These are phyloP conservation scores for Hordeum marinum DNA, from an alignment of 176 grass and related monocot species.

Conservation along the genomic window DNA sequence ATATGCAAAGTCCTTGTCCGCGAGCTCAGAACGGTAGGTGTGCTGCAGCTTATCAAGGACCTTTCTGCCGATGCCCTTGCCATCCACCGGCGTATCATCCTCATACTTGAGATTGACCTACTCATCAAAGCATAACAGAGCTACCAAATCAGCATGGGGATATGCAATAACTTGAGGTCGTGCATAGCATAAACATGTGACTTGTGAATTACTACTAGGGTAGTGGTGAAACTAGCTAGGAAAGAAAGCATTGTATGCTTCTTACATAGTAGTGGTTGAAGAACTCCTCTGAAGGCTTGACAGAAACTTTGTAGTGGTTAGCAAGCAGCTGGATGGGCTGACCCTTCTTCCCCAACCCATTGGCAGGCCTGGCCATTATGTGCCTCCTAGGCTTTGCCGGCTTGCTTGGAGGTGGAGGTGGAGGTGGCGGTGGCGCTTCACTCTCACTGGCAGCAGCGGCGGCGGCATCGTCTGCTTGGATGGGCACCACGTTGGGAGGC, in stretches of 20 bases:
- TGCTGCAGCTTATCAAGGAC: conserved; percentile 64
- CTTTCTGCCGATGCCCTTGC: conserved; percentile 56
- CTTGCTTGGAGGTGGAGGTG: background rate
- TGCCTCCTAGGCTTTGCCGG: conserved; percentile 38
- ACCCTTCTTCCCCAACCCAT: conserved; percentile 50
- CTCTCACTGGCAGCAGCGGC: background rate
- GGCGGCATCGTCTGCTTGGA: background rate
- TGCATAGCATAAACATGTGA: background rate
- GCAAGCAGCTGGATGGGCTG: conserved; percentile 40
- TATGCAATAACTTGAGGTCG: background rate
- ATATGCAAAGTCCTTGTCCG: conserved; percentile 61
- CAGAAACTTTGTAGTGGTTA: conserved; percentile 66
- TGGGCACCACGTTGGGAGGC: conserved; percentile 44
- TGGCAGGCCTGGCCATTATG: conserved; percentile 38
- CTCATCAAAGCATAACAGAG: background rate
- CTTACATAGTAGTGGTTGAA: conserved; percentile 87
- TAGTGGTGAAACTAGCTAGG: background rate
- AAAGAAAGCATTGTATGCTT: conserved; percentile 6
- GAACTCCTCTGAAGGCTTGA: conserved; percentile 39
- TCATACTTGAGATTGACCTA: conserved; percentile 70
- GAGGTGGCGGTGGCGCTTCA: background rate
- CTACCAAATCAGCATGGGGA: background rate
- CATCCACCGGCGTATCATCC: conserved; percentile 40
- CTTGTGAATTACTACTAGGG: background rate
- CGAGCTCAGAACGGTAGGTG: conserved; percentile 40